Base-by-base conservation (phyloP, 805 yeast species). In the Groenewaldozyma tartarivorans region DNA sequence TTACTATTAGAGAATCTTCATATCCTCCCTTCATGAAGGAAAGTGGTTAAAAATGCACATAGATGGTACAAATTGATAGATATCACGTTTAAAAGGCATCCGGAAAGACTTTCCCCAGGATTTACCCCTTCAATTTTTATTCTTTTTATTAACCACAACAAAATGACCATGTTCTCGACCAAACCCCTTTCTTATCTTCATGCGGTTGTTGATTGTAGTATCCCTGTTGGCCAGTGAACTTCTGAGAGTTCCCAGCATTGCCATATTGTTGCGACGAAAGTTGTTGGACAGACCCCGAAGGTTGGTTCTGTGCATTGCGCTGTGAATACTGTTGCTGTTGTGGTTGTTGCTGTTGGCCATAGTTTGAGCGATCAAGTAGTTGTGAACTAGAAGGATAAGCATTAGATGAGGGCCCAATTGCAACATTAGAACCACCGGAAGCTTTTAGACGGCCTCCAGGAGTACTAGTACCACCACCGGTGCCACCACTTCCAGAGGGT, bases 61-160 rank as follows among this genome's bases (percentile, higher is more conserved):
- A n/a, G n/a, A n/a, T n/a, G n/a, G n/a, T n/a, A n/a, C n/a, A n/a
- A n/a, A n/a, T n/a, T n/a, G n/a, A n/a, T n/a, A n/a, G n/a, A n/a
- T n/a, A n/a, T n/a, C n/a, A n/a, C n/a, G n/a, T n/a, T n/a, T n/a
- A n/a, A n/a, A n/a, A n/a, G n/a, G n/a, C n/a, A n/a, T n/a, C n/a
- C n/a, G n/a, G n/a, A n/a, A n/a, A n/a, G n/a, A n/a, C n/a, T n/a
- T n/a, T n/a, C n/a, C n/a, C n/a, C n/a, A n/a, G n/a, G n/a, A n/a
- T n/a, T n/a, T n/a, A n/a, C n/a, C n/a, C n/a, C n/a, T n/a, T n/a
- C n/a, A n/a, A n/a, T n/a, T n/a, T n/a, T n/a, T n/a, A n/a, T n/a
- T n/a, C n/a, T n/a, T n/a, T n/a, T n/a, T n/a, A n/a, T n/a, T n/a
- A 57, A 30, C 61, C 61, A 33, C 62, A 58, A 54, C 62, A 58